A percentile compares a stretch with the other conserved stretches of the same genome.
phyloP scores from a whole-genome alignment of 345 rosid genomes.

The Eucalyptus rudis region DNA sequence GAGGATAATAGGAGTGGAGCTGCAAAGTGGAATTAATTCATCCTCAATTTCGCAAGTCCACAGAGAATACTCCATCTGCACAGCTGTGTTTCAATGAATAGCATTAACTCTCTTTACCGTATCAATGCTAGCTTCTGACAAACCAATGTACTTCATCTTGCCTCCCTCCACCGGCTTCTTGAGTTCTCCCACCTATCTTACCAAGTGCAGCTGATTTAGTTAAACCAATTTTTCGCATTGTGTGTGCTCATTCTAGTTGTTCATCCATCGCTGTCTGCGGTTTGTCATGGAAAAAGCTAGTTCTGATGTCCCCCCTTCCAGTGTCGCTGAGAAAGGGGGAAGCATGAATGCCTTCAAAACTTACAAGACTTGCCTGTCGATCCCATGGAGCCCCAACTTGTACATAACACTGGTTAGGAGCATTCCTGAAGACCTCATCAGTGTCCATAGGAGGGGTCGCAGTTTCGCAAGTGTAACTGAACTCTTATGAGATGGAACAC shows the following conservation, averaged over 20 bases:
- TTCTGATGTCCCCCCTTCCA: not conserved
- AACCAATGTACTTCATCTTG: slow-evolving; percentile 15
- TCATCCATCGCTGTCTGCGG: not conserved
- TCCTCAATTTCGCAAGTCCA: slow-evolving; percentile 20
- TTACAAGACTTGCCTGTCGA: slow-evolving; percentile 26
- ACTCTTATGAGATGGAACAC: slow-evolving; percentile 20
- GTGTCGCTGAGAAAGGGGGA: not conserved
- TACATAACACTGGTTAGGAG: slow-evolving; percentile 32
- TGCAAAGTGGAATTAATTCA: slow-evolving; percentile 21
- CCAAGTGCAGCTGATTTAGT: not conserved
- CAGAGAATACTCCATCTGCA: slow-evolving; percentile 25
- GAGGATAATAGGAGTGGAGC: not conserved
- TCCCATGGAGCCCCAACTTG: slow-evolving; percentile 26
- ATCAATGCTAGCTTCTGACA: slow-evolving; percentile 17
- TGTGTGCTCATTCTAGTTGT: not conserved
- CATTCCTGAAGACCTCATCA: slow-evolving; percentile 18
- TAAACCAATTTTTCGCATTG: not conserved
- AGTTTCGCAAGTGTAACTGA: slow-evolving; percentile 16
- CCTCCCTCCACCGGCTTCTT: slow-evolving; percentile 26
- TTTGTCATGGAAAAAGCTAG: not conserved
- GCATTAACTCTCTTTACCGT: slow-evolving; percentile 27
- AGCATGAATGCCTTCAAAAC: slow-evolving; percentile 31
- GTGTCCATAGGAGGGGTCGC: slow-evolving; percentile 20
- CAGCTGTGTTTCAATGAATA: slow-evolving; percentile 12
- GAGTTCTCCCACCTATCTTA: slow-evolving; percentile 17